Evolutionary conservation across 192 early-diverging fungal genomes (phyloP), one percentile per base, ranked within the genome.

Genomic region (Chytriomyces sp.): DNA sequence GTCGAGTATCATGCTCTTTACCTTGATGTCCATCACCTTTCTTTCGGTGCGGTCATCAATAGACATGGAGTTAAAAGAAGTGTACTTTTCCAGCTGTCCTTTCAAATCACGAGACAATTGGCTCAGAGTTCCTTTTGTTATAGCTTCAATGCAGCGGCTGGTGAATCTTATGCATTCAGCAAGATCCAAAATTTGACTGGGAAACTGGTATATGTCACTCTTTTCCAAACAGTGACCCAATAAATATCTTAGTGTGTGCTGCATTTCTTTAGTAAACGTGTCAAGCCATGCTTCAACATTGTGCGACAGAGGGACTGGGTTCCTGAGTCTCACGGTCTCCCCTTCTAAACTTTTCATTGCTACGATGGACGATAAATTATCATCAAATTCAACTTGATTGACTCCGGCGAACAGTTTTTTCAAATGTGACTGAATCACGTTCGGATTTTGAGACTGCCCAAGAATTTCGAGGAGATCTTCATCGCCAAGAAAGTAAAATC

Each of bases 391-490:
- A 5, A 87, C 86, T 63, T 74, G 75, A 66, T 87, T 77, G 5
- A 87, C 86, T 12, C 86, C 86, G 0, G 82, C 86, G 81, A 86
- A 87, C 41, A 87, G 63, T 62, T 87, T 87, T 58, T 87, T 87
- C 55, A 87, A 57, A 60, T 87, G 86, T 3, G 79, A 74, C 73
- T 87, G 84, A 55, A 87, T 86, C 1, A 87, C 82, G 53, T 80
- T 75, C 30, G 86, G 86, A 72, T 87, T 86, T 60, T 85, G 82
- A 12, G 86, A 67, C 53, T 87, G 86, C 32, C 85, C 86, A 28
- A 87, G 66, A 58, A 87, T 87, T 64, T 87, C 86, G 4, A 87
- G 75, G 54, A 87, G 64, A 66, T 87, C 86, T 44, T 87, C 86
- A 61, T 87, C 86, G 0, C 86, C 85, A 49, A 87, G 75, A 61